Evolutionary conservation across 2,329 filamentous ascomycete species (phyloP), one percentile per base, ranked within the genome.

Genomic region (Penicillium brevicompactum): DNA sequence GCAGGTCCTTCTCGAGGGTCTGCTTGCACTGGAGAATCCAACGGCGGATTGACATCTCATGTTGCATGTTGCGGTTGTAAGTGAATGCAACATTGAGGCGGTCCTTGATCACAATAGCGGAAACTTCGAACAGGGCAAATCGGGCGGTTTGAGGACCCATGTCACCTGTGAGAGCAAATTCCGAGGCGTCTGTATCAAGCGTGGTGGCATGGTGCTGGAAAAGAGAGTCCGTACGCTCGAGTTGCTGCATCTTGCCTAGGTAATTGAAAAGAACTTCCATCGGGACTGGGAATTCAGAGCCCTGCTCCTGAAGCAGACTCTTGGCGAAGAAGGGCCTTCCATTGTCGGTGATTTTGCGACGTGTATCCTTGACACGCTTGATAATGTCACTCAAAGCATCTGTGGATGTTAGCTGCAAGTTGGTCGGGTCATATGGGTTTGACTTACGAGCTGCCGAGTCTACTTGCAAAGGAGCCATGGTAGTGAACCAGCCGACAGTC

Each of bases 401-500:
- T 57, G 34, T 1, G 7, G 9, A n/a, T 32, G 24, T 68, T 18
- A 66, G 60, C n/a, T 55, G 42, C 0, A 37, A 49, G 4, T 47
- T 18, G 4, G 44, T 46, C 9, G 14, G 2, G 10, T 4, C 1
- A 16, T 5, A 5, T 2, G 3, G 30, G n/a, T 1, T 1, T n/a
- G 2, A 56, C 56, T 58, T 60, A 73, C 70, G 65, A 57, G 64
- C 59, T 7, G 51, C 52, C 1, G 66, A 59, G 4, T 66, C 57
- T 3, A 77, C 64, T 47, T 71, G 69, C 4, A 80, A 61, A 14
- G 78, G 78, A 24, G 73, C 75, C 49, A 81, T 69, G 32, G 78
- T 78, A 0, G 79, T 81, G 50, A 81, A 82, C 79, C 79, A 82
- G 4, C 79, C 79, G 11, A 81, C 71, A 0, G 79, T 81, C 24